Base-by-base conservation (phyloP, 2,329 filamentous ascomycete genomes). In the Zasmidium angulare region DNA sequence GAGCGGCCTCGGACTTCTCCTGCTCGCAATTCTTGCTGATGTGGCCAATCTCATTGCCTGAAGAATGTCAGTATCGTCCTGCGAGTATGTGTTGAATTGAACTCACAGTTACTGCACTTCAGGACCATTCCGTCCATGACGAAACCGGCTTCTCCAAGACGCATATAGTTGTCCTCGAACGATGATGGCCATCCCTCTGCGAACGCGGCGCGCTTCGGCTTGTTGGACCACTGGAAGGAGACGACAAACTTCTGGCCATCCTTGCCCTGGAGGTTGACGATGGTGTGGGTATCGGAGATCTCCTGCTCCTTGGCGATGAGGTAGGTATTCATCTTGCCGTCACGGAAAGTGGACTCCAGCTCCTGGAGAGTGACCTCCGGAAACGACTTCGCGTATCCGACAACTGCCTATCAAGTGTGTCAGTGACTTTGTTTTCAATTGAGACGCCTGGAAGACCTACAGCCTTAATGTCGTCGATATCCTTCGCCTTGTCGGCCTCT, bases 241-340 rank as follows among this genome's bases (percentile, higher is more conserved):
- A 84, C 75, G 23, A 78, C 74, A 58, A 79, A 85, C 60, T 79
- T 78, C 69, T 80, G 79, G 58, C 79, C 77, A 19, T 77, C 66
- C 54, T 88, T 84, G 3, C 88, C 88, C 68, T 90, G 87, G 1
- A 90, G 76, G 63, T 90, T 87, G 84, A 90, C 88, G 74, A 89
- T 87, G 61, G 86, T 89, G 65, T 86, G 82, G 3, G 85, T 84
- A 1, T 75, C 69, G 0, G 79, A 70, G 26, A 89, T 72, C 4
- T 80, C 71, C 31, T 82, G 75, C 64, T 84, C 82, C 77, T 89
- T 69, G 4, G 84, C 85, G 64, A 90, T 87, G 55, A 91, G 75
- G 74, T 81, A 87, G 14, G 89, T 74, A 2, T 74, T 74, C 59
- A 89, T 79, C 0, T 77, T 70, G 46, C 84, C 76, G 1, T 73